phyloP scores from a whole-genome alignment of 257 asterid genomes.

The Solanum raphanifolium region DNA sequence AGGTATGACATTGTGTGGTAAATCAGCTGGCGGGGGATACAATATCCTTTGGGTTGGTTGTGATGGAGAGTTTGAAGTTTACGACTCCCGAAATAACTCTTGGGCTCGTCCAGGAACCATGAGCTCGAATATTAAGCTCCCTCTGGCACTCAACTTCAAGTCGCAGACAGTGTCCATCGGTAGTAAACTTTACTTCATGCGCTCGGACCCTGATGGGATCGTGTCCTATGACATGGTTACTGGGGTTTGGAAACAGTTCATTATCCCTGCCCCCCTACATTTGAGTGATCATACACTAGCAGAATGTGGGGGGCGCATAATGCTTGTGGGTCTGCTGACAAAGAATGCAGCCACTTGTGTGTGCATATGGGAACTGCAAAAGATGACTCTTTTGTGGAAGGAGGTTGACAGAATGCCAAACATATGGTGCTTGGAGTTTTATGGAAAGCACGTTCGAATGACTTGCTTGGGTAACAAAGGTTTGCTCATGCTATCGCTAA shows the following conservation, averaged over 20 bases:
- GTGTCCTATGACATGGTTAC: constrained; percentile 55
- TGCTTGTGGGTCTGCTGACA: constrained; percentile 86
- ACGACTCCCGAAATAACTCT: constrained; percentile 45
- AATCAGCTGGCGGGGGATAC: constrained; percentile 41
- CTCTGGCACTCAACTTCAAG: constrained; percentile 75
- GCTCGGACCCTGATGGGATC: constrained; percentile 76
- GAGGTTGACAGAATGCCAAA: constrained; percentile 99
- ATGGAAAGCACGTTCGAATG: constrained; percentile 96
- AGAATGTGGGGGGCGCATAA: constrained; percentile 64
- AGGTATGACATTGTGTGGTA: constrained; percentile 55
- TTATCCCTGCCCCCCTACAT: constrained; percentile 56
- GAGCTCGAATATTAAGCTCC: constrained; percentile 54
- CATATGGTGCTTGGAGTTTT: constrained; percentile 96
- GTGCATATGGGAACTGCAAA: constrained; percentile 98
- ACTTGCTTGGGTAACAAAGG: constrained; percentile 92
- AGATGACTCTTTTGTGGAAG: constrained; percentile 98
- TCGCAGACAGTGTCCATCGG: constrained; percentile 63
- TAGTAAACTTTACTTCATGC: constrained; percentile 62
- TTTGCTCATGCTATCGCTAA: constrained; percentile 71
- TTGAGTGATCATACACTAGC: constrained; percentile 67
- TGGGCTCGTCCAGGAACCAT: constrained; percentile 67
- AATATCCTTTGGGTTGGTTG: constrained; percentile 81
- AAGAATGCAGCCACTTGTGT: constrained; percentile 94
- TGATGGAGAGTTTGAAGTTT: constrained; percentile 77
- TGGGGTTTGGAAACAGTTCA: constrained; percentile 63